Base-by-base conservation (phyloP, 768 basidiomycete genomes). In the Leccinum ochraceum region DNA sequence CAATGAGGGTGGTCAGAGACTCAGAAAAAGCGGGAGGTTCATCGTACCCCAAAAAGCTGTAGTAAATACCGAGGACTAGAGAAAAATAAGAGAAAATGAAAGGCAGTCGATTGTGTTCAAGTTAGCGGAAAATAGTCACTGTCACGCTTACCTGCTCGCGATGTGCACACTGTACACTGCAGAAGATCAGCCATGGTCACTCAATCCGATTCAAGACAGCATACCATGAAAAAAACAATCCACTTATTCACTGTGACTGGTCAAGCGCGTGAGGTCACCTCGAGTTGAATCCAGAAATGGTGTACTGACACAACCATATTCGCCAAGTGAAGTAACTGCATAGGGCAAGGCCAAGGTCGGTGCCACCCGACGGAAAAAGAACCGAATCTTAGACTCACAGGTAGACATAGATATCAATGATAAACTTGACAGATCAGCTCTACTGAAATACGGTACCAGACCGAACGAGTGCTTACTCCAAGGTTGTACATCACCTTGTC, bases 281-380 rank as follows among this genome's bases (percentile, higher is more conserved):
- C 10, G 17, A 30, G 16, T 3, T 26, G 37, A 58, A 6, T 8
- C 7, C 30, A 2, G 48, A 26, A 54, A 14, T 1, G 34, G 13
- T n/a, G n/a, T 37, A 63, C 69, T 56, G 37, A 71, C 70, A 71
- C 44, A 64, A 9, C 71, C 71, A 71, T 66, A 71, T 60, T 5
- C 70, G 60, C 69, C 70, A 71, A 5, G 67, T 71, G 46, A 71
- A 71, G 58, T 71, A 71, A 3, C 70, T 72, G 42, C 2, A 5
- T 11, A 44, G 4, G 44, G 4, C 44, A 22, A 28, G 54, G n/a
- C 6, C 17, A 24, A 42, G 49, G 22, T 57, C 0, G 54, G 42
- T 26, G 24, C 22, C 6, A 14, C 24, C 1, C 6, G n/a, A 36
- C 37, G 8, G 24, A 10, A 28, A 32, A 11, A 17, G 13, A 32